Base-by-base conservation (phyloP, 441 rosid species). In the Kokia cookei region DNA sequence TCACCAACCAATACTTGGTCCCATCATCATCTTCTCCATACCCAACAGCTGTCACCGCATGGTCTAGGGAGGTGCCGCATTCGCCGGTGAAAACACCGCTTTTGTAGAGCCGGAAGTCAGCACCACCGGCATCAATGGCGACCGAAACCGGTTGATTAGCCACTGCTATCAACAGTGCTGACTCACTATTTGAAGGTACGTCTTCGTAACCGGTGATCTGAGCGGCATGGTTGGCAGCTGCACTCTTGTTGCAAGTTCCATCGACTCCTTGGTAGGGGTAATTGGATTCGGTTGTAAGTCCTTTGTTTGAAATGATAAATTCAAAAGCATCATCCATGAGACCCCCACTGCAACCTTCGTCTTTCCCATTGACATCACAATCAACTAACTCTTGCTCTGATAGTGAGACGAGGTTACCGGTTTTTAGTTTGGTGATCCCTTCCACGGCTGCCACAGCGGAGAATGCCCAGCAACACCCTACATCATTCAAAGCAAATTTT, bases 341-440 rank as follows among this genome's bases (percentile, higher is more conserved):
- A 3, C 80, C 80, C 7, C 84, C 84, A 0, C 22, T 9, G 42
- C 84, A 78, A 4, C 84, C 84, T 63, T 74, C 24, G 59, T 78
- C 65, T 11, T 11, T 29, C 1, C 77, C 82, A 1, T 10, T 50
- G 17, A 42, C 9, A 10, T 71, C 80, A 68, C 82, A 82, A 43
- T 82, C 84, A 8, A 82, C 80, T 1, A 82, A 47, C 58, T 82
- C 76, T 73, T 78, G 84, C 71, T 73, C 82, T 2, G 80, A 78
- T 1, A 78, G 68, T 0, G 82, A 73, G 42, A 82, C 29, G 55
- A 78, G 35, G 4, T 37, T 65, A 2, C 78, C 63, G 1, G 76
- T 76, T 19, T 35, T 48, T 1, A 81, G 26, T 29, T 78, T 43
- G 45, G 17, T 55, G 10, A 78, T 81, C 40, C 53, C 24, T 67